Conservation (phyloP, 2,329 filamentous ascomycete species). For the Paraconiothyrium brasiliense region DNA sequence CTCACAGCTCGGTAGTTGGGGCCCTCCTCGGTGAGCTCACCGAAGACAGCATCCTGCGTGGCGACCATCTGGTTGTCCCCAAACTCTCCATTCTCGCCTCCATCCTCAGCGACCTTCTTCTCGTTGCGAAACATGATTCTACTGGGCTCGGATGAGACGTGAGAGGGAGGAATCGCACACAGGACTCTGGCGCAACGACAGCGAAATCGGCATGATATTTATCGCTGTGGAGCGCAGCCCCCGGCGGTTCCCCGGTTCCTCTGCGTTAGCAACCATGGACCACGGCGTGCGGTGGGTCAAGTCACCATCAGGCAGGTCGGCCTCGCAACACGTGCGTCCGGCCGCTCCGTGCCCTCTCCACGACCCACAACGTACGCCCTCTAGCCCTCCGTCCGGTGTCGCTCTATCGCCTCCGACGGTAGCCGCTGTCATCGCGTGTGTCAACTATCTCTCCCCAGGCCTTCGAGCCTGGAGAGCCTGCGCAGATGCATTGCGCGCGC, state of each 20-base stretch:
- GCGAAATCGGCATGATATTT: constrained; percentile 7
- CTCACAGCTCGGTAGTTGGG: constrained; percentile 65
- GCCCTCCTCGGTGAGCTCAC: constrained; percentile 54
- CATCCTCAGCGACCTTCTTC: constrained; percentile 3
- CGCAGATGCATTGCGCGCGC: not conserved
- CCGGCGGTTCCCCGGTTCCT: constrained; percentile 6
- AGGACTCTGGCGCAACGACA: not conserved
- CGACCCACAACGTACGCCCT: not conserved
- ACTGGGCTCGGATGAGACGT: no score
- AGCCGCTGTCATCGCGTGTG: constrained; percentile 5
- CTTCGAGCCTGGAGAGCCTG: no score
- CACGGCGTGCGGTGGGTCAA: not conserved
- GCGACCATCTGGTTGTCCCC: not conserved
- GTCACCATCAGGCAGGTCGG: constrained; percentile 4
- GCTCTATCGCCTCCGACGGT: not conserved
- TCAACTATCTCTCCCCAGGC: not conserved
- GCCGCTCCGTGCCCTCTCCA: not conserved
- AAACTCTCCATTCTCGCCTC: constrained; percentile 3
- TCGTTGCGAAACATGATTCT: constrained; percentile 9
- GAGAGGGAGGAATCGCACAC: not conserved
- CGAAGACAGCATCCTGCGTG: constrained; percentile 57
- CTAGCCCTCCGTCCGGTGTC: not conserved
- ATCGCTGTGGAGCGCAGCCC: constrained; percentile 3
- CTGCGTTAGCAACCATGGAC: not conserved
- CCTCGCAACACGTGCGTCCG: constrained; percentile 8